Conservation (phyloP, 176 grass and related monocot species). For the Carex cristatella region DNA sequence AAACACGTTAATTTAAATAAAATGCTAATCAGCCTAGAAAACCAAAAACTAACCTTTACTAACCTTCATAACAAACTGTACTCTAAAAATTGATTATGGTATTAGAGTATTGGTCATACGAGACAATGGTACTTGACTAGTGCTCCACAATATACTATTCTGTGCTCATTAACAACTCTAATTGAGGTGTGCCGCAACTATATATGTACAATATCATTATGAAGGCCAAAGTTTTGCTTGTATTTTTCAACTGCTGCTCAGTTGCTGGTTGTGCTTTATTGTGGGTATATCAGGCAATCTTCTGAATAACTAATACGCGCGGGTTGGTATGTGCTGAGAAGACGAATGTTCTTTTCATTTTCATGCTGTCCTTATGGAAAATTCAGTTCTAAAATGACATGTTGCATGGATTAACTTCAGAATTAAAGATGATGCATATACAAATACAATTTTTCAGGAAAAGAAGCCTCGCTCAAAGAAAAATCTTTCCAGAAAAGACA, state of each 20-base stretch:
- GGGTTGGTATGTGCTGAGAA: background rate
- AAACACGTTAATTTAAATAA: background rate
- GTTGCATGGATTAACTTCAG: background rate
- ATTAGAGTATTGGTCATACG: background rate
- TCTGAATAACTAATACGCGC: background rate
- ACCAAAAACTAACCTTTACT: background rate
- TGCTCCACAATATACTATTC: background rate
- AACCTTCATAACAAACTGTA: background rate
- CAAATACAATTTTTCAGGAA: background rate
- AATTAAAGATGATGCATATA: background rate
- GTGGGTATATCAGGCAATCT: background rate
- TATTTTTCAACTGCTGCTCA: background rate
- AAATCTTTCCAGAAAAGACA: background rate
- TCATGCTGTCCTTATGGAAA: background rate
- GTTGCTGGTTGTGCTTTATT: background rate
- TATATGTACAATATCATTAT: background rate
- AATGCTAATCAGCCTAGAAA: background rate
- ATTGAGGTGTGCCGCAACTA: background rate
- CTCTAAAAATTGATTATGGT: background rate
- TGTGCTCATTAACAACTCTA: background rate
- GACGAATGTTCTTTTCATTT: background rate
- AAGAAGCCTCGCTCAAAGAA: background rate
- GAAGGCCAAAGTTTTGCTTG: background rate
- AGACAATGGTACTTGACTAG: background rate
- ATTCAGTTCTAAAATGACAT: background rate